Base-by-base conservation (phyloP, 192 early-diverging fungal genomes). In the Cladochytrium replicatum region DNA sequence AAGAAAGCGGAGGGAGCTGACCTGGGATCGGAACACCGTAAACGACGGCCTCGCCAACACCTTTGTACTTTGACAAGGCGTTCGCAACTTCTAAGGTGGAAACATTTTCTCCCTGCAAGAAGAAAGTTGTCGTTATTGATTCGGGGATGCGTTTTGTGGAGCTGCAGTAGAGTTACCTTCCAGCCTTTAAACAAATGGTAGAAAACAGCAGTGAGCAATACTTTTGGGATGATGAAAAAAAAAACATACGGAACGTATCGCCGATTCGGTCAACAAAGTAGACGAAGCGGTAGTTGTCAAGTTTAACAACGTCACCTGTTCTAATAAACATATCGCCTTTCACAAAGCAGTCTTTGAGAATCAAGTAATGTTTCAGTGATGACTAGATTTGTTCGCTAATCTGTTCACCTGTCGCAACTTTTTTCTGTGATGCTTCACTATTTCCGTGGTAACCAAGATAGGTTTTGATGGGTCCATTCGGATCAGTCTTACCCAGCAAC, bases 261-360 rank as follows among this genome's bases (percentile, higher is more conserved):
- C 84, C 82, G 19, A 76, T 63, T 21, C 84, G 75, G 37, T 84
- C 82, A 4, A 71, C 72, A 64, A 86, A 84, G 52, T 75, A 80
- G 47, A 66, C 67, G 52, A 66, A 82, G 1, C 72, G 65, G n/a
- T 78, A 65, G 15, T 52, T 40, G 42, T 67, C 67, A 3, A 47
- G 40, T 28, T 69, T 67, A 3, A 85, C 48, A 19, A 83, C 46
- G 59, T 85, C 82, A 2, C 84, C 82, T 34, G 71, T 72, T 3
- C 79, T 58, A 44, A 67, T 80, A 42, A 67, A 82, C 25, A 51
- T 48, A 47, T 86, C 84, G 6, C 70, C 80, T 46, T 85, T 74
- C 19, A 21, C 53, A 54, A 80, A 69, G 6, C 74, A 82, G 61
- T 82, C 42, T 17, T 37, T 32, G 32, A 47, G 65, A 22, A 73